Percentiles rank a stretch among this genome's conserved stretches.
Conservation (phyloP, 169 alveolate species). For the Cryptosporidium ubiquitum region DNA sequence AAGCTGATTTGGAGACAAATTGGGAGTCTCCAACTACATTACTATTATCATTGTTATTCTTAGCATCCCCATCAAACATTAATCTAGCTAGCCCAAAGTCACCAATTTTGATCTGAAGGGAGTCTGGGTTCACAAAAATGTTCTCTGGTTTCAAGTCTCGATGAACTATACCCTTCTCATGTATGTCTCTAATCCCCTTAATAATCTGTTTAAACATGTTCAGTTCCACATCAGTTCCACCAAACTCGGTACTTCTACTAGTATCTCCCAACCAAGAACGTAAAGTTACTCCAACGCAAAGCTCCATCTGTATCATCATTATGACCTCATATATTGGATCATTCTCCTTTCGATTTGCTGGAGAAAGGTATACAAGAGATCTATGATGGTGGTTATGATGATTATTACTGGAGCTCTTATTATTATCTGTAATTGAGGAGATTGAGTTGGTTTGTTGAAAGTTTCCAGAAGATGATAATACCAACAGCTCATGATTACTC, state of each 20-base stretch:
- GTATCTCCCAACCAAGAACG: slow-evolving; percentile 85
- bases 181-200: slow-evolving; percentile 89
- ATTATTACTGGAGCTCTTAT: not conserved
- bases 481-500: not conserved
- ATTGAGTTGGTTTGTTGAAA: not conserved
- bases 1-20: slow-evolving; percentile 2
- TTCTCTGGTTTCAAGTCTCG: slow-evolving; percentile 92
- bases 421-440: not conserved
- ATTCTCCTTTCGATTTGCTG: slow-evolving; percentile 38
- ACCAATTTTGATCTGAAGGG: slow-evolving; percentile 86
- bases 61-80: slow-evolving; percentile 81
- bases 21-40: not conserved
- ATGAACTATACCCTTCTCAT: slow-evolving; percentile 88
- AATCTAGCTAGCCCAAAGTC: slow-evolving; percentile 91
- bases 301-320: slow-evolving; percentile 88
- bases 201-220: slow-evolving; percentile 86
- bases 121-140: slow-evolving; percentile 86
- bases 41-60: slow-evolving; percentile 16
- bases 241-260: slow-evolving; percentile 53
- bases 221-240: slow-evolving; percentile 80
- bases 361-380: slow-evolving; percentile 60
- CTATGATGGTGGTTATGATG: slow-evolving; percentile 24
- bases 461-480: not conserved
- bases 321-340: slow-evolving; percentile 63
- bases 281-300: slow-evolving; percentile 87